A percentile compares a stretch with the other conserved stretches of the same genome.
These are phyloP conservation scores for Elsinoe perseae DNA, from an alignment of 2,329 filamentous ascomycete species.

Conservation along the genomic window DNA sequence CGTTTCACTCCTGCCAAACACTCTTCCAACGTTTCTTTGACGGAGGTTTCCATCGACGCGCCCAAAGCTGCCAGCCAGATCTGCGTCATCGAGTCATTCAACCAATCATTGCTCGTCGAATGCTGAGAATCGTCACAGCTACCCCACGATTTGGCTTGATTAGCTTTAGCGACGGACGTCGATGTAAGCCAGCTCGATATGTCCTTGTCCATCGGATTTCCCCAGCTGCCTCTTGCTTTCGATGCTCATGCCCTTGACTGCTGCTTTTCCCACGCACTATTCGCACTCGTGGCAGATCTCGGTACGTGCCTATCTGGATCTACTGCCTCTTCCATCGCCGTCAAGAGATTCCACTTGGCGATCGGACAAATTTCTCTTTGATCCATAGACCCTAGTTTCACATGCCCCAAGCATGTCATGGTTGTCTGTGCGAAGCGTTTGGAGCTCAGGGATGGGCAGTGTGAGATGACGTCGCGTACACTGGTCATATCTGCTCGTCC, in stretches of 20 bases:
- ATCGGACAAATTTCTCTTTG: conserved; percentile 1
- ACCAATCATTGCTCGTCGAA: not conserved
- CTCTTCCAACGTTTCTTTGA: not conserved
- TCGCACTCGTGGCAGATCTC: conserved; percentile 10
- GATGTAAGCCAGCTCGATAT: not conserved
- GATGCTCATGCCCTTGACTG: not conserved
- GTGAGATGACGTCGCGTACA: conserved; percentile 1
- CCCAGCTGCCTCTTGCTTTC: not conserved
- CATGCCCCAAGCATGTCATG: not conserved
- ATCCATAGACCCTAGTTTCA: conserved; percentile 5
- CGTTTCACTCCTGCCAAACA: not conserved
- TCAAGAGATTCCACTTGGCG: conserved; percentile 1
- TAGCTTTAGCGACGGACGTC: conserved; percentile 11
- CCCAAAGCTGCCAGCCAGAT: conserved; percentile 13
- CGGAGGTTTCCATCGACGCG: not conserved
- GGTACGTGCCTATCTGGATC: conserved; percentile 14
- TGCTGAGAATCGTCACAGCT: conserved; percentile 1
- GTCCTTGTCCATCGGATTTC: not conserved
- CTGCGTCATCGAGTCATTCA: conserved; percentile 10
- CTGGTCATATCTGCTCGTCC: not conserved
- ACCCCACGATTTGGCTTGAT: conserved; percentile 5
- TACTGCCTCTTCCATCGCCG: not conserved
- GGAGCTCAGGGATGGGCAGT: conserved; percentile 1
- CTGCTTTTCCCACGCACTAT: not conserved
- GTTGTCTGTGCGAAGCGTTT: conserved; percentile 8